Base-by-base conservation (phyloP, 202 grass and related monocot species). In the Cymbopogon flexuosus region DNA sequence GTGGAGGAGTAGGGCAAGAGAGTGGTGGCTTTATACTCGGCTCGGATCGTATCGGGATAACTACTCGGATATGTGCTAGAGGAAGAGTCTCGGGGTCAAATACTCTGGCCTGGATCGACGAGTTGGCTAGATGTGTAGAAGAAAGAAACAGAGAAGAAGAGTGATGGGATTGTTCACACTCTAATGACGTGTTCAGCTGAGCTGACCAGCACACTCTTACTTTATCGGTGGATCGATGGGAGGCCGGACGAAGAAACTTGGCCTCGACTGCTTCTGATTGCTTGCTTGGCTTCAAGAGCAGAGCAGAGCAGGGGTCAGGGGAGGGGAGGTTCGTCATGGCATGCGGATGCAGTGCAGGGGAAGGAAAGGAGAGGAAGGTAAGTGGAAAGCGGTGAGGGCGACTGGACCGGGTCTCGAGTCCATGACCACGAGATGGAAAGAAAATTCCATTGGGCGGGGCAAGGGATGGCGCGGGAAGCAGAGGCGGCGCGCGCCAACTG, bases 1-100 rank as follows among this genome's bases (percentile, higher is more conserved):
- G 72, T 46, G 64, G 72, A 84, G 19, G 84, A 75, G 66, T 70
- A 70, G 73, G 72, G 37, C 12, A 61, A 1, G 57, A 37, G 13
- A 11, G 39, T 8, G 12, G 59, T n/a, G 30, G 45, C 10, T 77
- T 81, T 81, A 81, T 89, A 80, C 15, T 1, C 18, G 3, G 19
- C 18, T 0, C 0, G 2, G 2, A 19, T 6, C 5, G 35, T 3
- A 7, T 5, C 5, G 0, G 19, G 8, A 23, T 23, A 10, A 59
- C 21, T 19, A 19, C 18, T 19, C 18, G 5, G 6, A n/a, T 52
- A 16, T 12, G 5, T 52, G 16, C n/a, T 52, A 9, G 18, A 54
- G 7, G 51, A 54, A 21, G 51, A 19, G 51, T 54, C 18, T 21
- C 18, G 51, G 51, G 51, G 51, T 54, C 51, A 54, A 54, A 54